Conservation (phyloP, 768 basidiomycete species). For the Boletus insuetus region DNA sequence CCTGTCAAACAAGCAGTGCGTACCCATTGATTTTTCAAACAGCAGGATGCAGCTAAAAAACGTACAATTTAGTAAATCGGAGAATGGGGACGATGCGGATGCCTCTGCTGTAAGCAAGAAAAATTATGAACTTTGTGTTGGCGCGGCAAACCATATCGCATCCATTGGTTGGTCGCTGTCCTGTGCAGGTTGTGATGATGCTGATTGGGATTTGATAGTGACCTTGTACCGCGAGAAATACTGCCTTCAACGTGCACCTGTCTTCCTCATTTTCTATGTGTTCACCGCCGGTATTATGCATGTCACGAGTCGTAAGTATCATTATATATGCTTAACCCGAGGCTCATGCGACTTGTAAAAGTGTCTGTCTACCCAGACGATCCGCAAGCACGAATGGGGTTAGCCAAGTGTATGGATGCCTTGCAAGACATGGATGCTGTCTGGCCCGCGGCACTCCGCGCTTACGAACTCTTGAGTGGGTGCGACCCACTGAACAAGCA, state of each 20-base stretch:
- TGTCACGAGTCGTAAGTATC: conserved; percentile 57
- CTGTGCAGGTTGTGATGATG: not conserved
- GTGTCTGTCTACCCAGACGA: conserved; percentile 65
- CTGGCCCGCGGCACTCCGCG: conserved; percentile 78
- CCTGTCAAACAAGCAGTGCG: conserved; percentile 39
- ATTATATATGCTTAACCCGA: not conserved
- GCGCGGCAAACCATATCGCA: conserved; percentile 78
- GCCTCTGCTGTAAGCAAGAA: conserved; percentile 52
- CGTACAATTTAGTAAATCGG: conserved; percentile 29
- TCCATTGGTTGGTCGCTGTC: conserved; percentile 48
- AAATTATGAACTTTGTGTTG: conserved; percentile 69
- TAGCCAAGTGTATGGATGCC: conserved; percentile 64
- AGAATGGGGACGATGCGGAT: conserved; percentile 51
- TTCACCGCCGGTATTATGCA: conserved; percentile 84
- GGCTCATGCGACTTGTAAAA: conserved; percentile 23
- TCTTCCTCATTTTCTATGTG: conserved; percentile 74
- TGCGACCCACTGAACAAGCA: conserved; percentile 39
- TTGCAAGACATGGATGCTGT: conserved; percentile 62
- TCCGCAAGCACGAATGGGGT: conserved; percentile 64
- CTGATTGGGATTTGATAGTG: conserved; percentile 34
- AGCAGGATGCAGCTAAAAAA: not conserved
- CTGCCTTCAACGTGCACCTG: conserved; percentile 57
- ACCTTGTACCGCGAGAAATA: conserved; percentile 61
- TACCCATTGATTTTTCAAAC: not conserved
- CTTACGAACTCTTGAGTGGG: conserved; percentile 68